A percentile compares a stretch with the other conserved stretches of the same genome.
Evolutionary conservation across 352 stramenopile species (phyloP).

Genomic region (Globisporangium mamillatum): DNA sequence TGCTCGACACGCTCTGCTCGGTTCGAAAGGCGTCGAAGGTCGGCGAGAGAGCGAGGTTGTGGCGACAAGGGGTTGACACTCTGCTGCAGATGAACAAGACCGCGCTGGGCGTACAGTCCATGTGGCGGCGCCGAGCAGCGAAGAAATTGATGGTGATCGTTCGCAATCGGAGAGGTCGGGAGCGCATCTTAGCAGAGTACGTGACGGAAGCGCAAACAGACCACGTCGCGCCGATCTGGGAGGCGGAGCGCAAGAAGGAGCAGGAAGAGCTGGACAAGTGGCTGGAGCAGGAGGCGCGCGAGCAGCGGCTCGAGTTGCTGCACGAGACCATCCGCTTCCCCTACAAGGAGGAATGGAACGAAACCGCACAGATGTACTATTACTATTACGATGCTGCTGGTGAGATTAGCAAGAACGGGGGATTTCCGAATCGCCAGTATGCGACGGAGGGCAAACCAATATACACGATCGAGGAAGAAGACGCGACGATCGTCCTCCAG

Average conservation of each 20-base stretch:
- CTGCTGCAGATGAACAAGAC: constrained; percentile 38
- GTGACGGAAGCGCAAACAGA: constrained; percentile 51
- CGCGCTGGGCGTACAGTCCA: constrained; percentile 39
- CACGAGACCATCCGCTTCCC: constrained; percentile 44
- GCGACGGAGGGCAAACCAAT: constrained; percentile 35
- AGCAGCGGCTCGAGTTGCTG: constrained; percentile 34
- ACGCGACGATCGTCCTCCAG: constrained; percentile 46
- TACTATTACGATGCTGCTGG: constrained; percentile 27
- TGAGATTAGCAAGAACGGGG: neutral
- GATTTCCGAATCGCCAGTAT: constrained; percentile 12
- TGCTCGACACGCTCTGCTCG: constrained; percentile 16
- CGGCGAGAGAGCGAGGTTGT: constrained; percentile 29
- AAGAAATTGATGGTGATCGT: constrained; percentile 40
- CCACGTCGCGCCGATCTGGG: constrained; percentile 64
- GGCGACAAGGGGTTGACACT: constrained; percentile 22
- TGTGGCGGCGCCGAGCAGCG: constrained; percentile 49
- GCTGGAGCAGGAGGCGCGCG: constrained; percentile 29
- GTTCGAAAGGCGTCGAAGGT: constrained; percentile 4
- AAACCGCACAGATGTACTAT: constrained; percentile 34
- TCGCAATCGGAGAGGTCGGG: constrained; percentile 15
- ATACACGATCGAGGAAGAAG: constrained; percentile 69
- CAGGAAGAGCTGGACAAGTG: constrained; percentile 47
- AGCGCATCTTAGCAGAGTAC: constrained; percentile 36
- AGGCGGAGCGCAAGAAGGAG: constrained; percentile 56
- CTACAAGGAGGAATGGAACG: constrained; percentile 62